Base-by-base conservation (phyloP, 495 filamentous ascomycete genomes). In the Xanthoparmelia taractica region DNA sequence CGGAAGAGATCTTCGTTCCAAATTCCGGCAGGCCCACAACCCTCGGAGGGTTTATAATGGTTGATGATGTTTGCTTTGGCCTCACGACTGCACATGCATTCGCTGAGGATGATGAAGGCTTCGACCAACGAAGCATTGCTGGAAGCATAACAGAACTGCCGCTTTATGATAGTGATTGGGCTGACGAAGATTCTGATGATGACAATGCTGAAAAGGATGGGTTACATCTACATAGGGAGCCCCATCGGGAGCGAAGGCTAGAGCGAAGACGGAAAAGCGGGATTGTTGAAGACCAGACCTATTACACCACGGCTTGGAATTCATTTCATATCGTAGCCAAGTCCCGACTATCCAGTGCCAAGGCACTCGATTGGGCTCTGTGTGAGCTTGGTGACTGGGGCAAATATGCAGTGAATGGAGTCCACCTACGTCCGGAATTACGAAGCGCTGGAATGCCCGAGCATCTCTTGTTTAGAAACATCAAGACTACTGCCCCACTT, bases 281-380 rank as follows among this genome's bases (percentile, higher is more conserved):
- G 17, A 33, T 33, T 20, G 8, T 33, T 33, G 50, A 54, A 54
- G 50, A 54, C 27, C 50, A 54, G 18, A 54, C 13, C 5, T 54
- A 54, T 33, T 54, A 54, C 50, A 54, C 50, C 50, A 54, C 29
- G 27, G 50, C 50, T 54, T 54, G 50, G 50, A 54, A 54, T 23
- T 33, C 50, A 31, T 29, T 54, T 54, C 50, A 54, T 6, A 54
- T 54, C 17, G 8, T 15, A 33, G 50, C 50, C 50, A 54, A 58
- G 20, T 58, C 50, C 50, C 12, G 29, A 54, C 50, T 54, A 1
- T 54, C 50, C 15, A 40, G 37, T 58, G 15, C 40, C 34, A 13
- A 58, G 25, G 58, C 43, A n/a, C 38, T 60, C 31, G 58, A 60
- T 17, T 60, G 58, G 58, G 58, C 58, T 37, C 17, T 60, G 18